Conservation (phyloP, 2,329 filamentous ascomycete genomes). For the Monosporascus sp. region DNA sequence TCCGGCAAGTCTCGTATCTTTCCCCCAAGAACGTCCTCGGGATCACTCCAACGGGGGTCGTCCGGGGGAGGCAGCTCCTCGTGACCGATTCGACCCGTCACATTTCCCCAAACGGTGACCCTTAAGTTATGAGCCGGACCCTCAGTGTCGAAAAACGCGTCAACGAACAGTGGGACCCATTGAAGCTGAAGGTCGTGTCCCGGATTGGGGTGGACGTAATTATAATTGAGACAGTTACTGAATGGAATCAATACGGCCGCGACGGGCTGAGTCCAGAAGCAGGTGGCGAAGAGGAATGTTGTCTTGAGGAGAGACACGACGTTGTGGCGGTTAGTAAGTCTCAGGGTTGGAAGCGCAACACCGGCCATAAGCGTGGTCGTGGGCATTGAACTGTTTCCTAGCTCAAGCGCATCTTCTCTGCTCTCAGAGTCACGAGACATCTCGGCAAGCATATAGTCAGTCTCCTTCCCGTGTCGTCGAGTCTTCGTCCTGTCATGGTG, state of each 20-base stretch:
- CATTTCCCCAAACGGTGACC: conserved; percentile 85
- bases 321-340: neutral
- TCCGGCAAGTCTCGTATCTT: conserved; percentile 69
- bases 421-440: neutral
- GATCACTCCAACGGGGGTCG: conserved; percentile 57
- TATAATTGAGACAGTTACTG: conserved; percentile 71
- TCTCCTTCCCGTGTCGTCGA: conserved; percentile 1
- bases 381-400: neutral
- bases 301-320: conserved; percentile 4
- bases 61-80: conserved; percentile 54
- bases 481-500: conserved; percentile 2
- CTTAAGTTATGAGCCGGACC: conserved; percentile 59
- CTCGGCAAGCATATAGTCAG: neutral
- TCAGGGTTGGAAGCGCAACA: neutral
- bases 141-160: conserved; percentile 64
- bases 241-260: conserved; percentile 68
- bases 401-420: neutral
- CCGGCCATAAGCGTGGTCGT: neutral
- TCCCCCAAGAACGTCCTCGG: conserved; percentile 54
- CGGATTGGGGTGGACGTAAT: conserved; percentile 44
- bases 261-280: conserved; percentile 35
- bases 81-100: conserved; percentile 63
- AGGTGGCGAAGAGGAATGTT: conserved; percentile 32
- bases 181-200: conserved; percentile 59
- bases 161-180: conserved; percentile 70